Conservation (phyloP, 2,329 filamentous ascomycete species). For the Monosporascus sp. region DNA sequence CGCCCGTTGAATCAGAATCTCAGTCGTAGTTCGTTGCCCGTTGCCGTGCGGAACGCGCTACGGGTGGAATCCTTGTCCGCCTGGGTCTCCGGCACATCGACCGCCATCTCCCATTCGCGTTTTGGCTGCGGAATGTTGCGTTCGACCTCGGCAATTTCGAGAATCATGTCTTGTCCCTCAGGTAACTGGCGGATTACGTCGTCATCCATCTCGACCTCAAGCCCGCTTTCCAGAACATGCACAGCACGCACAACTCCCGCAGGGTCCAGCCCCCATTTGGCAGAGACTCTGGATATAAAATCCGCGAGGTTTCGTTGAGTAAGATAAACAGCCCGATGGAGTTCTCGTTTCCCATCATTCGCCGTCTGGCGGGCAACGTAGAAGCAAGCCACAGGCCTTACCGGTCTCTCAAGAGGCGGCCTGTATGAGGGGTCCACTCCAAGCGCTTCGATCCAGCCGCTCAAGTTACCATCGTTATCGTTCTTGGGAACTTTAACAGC, state of each 20-base stretch:
- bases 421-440: slow-evolving; percentile 85
- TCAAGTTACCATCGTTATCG: slow-evolving; percentile 60
- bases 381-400: slow-evolving; percentile 80
- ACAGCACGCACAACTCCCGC: slow-evolving; percentile 65
- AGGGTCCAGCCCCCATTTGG: slow-evolving; percentile 77
- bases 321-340: slow-evolving; percentile 82
- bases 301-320: slow-evolving; percentile 70
- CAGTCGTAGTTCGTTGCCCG: slow-evolving; percentile 41
- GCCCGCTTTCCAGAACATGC: slow-evolving; percentile 65
- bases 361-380: slow-evolving; percentile 62
- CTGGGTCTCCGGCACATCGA: slow-evolving; percentile 40
- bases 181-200: slow-evolving; percentile 77
- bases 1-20: slow-evolving; percentile 33
- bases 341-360: slow-evolving; percentile 49
- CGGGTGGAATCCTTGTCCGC: slow-evolving; percentile 26
- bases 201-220: slow-evolving; percentile 85
- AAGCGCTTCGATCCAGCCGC: slow-evolving; percentile 83
- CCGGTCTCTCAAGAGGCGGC: slow-evolving; percentile 65
- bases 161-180: slow-evolving; percentile 88
- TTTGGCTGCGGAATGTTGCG: slow-evolving; percentile 36
- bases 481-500: slow-evolving; percentile 47
- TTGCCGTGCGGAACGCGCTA: slow-evolving; percentile 24
- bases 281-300: slow-evolving; percentile 65
- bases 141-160: slow-evolving; percentile 54
- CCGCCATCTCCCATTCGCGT: slow-evolving; percentile 57